Evolutionary conservation across 2,329 filamentous ascomycete species (phyloP), one percentile per base, ranked within the genome.

Genomic region (Nemania sp.): DNA sequence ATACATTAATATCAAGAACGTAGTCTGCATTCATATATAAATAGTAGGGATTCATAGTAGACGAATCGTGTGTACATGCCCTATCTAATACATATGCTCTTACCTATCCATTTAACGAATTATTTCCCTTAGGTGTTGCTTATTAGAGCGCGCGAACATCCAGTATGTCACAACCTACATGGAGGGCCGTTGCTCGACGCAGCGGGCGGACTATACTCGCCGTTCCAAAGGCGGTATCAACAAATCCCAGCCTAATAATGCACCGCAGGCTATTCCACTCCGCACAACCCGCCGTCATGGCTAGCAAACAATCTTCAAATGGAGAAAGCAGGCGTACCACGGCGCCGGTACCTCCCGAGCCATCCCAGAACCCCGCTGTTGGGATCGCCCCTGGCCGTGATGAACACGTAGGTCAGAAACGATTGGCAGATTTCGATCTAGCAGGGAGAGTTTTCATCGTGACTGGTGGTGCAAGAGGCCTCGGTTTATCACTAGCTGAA

Each of bases 401-500:
- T 55, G 73, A 71, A 27, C 74, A 76, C 35, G 69, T 81, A 8
- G 79, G 80, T 45, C 63, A 70, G 35, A 81, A 79, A 63, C 72
- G 75, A n/a, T 77, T 92, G 58, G 87, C 89, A 5, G 92, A 94
- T 76, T 94, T 94, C 80, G 88, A 87, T 70, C 82, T 94, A 41
- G 82, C 82, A n/a, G 87, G 88, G 66, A 90, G 89, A 74, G 86
- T 92, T 1, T 87, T 93, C 54, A 78, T 92, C 32, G 89, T 94
- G 2, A 92, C 91, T 1, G 92, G 92, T 20, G 92, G 87, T 62
- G 92, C 88, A 2, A 85, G 89, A 67, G 92, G 92, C 0, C 84
- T 94, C 10, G 92, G 92, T n/a, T 80, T 95, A 22, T 88, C 90
- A 5, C 87, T 94, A 73, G 88, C 91, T 0, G 91, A 94, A 74